Evolutionary conservation across 1,284 basidiomycete species (phyloP).

Genomic region (Cutaneotrichosporon sp.): DNA sequence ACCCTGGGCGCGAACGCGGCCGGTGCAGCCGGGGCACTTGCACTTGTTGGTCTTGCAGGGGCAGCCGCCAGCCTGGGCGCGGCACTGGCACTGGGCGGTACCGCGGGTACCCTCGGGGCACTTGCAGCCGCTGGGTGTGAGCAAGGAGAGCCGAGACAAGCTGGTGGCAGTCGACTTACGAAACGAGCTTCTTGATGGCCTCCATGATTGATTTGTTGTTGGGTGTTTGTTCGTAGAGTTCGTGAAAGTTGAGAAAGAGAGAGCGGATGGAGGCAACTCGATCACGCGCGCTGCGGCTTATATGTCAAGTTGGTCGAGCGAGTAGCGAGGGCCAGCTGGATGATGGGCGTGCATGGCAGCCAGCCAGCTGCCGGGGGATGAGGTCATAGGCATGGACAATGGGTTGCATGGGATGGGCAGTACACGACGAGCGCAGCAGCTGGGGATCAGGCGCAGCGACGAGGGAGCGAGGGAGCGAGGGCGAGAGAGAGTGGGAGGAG

Average conservation of each 20-base stretch:
- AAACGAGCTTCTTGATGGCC: conserved; percentile 23
- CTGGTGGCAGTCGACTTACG: conserved; percentile 5
- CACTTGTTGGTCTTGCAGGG: conserved; percentile 25
- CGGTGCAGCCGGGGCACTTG: conserved; percentile 26
- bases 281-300: background rate
- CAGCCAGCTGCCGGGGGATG: background rate
- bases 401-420: background rate
- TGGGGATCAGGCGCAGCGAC: too few species aligned
- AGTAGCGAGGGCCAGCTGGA: background rate
- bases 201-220: conserved; percentile 20
- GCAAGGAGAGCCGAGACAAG: background rate
- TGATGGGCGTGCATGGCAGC: too few species aligned
- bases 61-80: conserved; percentile 15
- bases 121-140: conserved; percentile 22
- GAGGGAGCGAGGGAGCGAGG: too few species aligned
- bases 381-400: background rate
- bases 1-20: conserved; percentile 16
- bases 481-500: too few species aligned
- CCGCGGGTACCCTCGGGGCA: conserved; percentile 15
- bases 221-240: background rate
- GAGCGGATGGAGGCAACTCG: background rate
- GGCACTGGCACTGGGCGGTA: conserved; percentile 16
- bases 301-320: background rate
- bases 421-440: background rate
- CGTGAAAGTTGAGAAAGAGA: background rate